Evolutionary conservation across 2,329 filamentous ascomycete genomes (phyloP), one percentile per base, ranked within the genome.

Genomic region (Eurotiales sp.): DNA sequence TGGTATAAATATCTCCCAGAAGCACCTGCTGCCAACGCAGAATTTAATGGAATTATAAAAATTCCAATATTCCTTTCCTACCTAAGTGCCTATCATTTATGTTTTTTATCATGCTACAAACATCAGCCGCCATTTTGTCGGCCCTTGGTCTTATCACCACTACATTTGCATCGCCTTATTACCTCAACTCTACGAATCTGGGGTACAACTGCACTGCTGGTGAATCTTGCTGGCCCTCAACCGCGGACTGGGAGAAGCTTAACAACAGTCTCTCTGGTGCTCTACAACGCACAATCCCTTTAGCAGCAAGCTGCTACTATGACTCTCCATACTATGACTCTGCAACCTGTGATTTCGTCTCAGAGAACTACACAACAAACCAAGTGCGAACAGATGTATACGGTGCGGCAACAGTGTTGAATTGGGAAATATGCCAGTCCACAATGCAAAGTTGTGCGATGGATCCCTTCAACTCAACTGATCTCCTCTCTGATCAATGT

Each of bases 211-310:
- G 64, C 36, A 55, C 55, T 32, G 61, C 61, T 14, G 41, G 58
- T 32, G 56, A 71, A 37, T 51, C 32, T 14, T 73, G 70, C 54
- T 74, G 71, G 70, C 72, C 72, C 2, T 60, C 64, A 3, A 22
- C 47, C 8, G 50, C 63, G 4, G 58, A 68, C 30, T 74, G 72
- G 72, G 55, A 59, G 10, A 44, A 55, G 2, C 59, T 74, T 27
- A 74, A 74, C 50, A 48, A 52, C 19, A 66, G 69, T 3, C 56
- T 72, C 19, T 56, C 61, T 7, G 70, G 71, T 2, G 64, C 66
- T 47, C 61, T 74, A 21, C 56, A 69, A 10, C 58, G 61, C 19
- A 62, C 67, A 4, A 56, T 57, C 1, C 69, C 68, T 3, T 56
- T 62, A 1, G 68, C 62, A 8, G 55, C 55, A 11, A 59, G 64